Evolutionary conservation across 2,329 filamentous ascomycete genomes (phyloP).

Genomic region (Fusarium sp.): DNA sequence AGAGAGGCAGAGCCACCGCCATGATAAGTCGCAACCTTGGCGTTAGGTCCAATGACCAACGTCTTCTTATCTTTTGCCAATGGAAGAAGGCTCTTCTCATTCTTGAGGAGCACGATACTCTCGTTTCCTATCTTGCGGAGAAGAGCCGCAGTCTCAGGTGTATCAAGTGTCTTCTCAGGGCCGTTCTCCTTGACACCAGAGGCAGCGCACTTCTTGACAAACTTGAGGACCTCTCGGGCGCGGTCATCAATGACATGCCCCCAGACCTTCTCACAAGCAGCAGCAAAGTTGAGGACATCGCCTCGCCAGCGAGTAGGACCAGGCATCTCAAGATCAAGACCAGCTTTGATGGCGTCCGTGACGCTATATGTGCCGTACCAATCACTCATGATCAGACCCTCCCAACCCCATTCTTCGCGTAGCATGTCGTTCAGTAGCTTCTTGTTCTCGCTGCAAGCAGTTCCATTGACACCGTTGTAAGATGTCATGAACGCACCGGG

Average conservation of each 20-base stretch:
- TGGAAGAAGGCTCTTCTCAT: slow-evolving; percentile 71
- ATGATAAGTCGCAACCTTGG: slow-evolving; percentile 65
- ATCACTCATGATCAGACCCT: slow-evolving; percentile 68
- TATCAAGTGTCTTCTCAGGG: slow-evolving; percentile 64
- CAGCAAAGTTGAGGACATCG: slow-evolving; percentile 61
- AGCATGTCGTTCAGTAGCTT: slow-evolving; percentile 62
- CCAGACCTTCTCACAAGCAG: slow-evolving; percentile 65
- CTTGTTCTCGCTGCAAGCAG: slow-evolving; percentile 63
- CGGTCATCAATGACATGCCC: slow-evolving; percentile 65
- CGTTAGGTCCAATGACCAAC: slow-evolving; percentile 66
- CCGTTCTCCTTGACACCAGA: slow-evolving; percentile 65
- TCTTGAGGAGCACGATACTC: slow-evolving; percentile 78
- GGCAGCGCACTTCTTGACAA: slow-evolving; percentile 66
- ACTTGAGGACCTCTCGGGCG: slow-evolving; percentile 65
- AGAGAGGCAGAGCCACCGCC: slow-evolving; percentile 74
- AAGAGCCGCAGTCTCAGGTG: slow-evolving; percentile 69
- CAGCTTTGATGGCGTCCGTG: slow-evolving; percentile 59
- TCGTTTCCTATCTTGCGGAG: slow-evolving; percentile 74
- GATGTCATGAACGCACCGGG: slow-evolving; percentile 67
- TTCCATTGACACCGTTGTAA: slow-evolving; percentile 68
- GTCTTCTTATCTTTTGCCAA: slow-evolving; percentile 70
- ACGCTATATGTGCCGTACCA: slow-evolving; percentile 69
- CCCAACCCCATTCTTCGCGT: slow-evolving; percentile 66
- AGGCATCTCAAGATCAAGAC: slow-evolving; percentile 70
- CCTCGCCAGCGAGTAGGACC: slow-evolving; percentile 62